Evolutionary conservation across 1,284 basidiomycete species (phyloP).

Genomic region (Trichosporon sp.): DNA sequence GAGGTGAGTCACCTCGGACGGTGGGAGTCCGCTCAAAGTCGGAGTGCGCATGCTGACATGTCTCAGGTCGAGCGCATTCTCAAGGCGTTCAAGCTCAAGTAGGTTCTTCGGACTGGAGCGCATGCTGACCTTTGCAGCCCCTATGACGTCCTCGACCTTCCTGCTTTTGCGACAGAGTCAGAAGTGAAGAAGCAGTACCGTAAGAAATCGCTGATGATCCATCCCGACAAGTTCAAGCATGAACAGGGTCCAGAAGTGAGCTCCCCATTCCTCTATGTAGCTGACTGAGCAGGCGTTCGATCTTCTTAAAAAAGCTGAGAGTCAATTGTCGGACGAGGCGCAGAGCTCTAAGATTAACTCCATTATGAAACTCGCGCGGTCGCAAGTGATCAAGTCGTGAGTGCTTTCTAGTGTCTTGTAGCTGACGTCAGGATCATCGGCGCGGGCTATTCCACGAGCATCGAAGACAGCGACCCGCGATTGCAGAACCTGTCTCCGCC

Average conservation of each 20-base stretch:
- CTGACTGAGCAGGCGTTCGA: conserved; percentile 52
- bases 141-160: conserved; percentile 55
- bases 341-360: conserved; percentile 45
- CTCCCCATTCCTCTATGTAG: background rate
- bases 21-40: background rate
- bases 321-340: conserved; percentile 34
- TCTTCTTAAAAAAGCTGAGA: conserved; percentile 54
- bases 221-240: conserved; percentile 57
- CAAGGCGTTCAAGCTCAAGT: conserved; percentile 54
- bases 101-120: conserved; percentile 12
- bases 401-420: conserved; percentile 7
- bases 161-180: conserved; percentile 49
- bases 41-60: conserved; percentile 8
- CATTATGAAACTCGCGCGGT: conserved; percentile 45
- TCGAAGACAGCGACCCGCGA: conserved; percentile 48
- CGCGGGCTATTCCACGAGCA: conserved; percentile 37
- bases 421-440: conserved; percentile 30
- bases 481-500: conserved; percentile 46
- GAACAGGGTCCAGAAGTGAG: conserved; percentile 50
- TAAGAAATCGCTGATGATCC: conserved; percentile 55
- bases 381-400: conserved; percentile 42
- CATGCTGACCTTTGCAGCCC: conserved; percentile 41
- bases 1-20: conserved; percentile 27
- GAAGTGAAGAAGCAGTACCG: conserved; percentile 54
- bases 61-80: conserved; percentile 52